Evolutionary conservation across 2,329 filamentous ascomycete genomes (phyloP), one percentile per base, ranked within the genome.

Genomic region (Grosmannia huntii): DNA sequence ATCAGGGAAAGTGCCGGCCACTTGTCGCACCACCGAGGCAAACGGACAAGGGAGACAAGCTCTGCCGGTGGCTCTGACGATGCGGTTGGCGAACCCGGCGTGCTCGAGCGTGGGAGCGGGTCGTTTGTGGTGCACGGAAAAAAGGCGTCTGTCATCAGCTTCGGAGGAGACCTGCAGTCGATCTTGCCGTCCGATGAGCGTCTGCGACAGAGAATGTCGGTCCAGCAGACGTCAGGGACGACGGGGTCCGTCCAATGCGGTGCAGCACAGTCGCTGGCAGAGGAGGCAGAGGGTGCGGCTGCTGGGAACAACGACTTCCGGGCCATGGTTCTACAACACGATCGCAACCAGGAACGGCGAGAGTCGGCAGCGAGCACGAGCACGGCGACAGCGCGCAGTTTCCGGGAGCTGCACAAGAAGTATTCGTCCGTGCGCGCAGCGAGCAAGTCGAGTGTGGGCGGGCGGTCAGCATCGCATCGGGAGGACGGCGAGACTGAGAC

Each of bases 101-200:
- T 87, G 12, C 77, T 99, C 14, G 77, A 87, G 7, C 84, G 94
- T 53, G 86, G 87, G 14, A 83, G 88, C 14, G 90, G 90, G 5
- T 95, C 89, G 65, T 99, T 99, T 70, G 95, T 94, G 4, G 85
- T 99, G 4, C 94, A 99, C 67, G 92, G 94, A 61, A 99, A 97
- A 75, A 97, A 99, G 71, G 94, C 94, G 3, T 96, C 90, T 1
- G 89, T 99, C 58, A 89, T 99, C 64, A 95, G 89, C n/a, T 95
- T 99, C 68, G 90, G 91, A 10, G 84, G 85, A n/a, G 92, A 96
- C 65, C 85, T 96, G 75, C 86, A 92, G 66, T 86, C 81, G 60
- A 82, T 64, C 27, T 11, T 91, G 71, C 80, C 85, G 0, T 79
- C 83, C 0, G 88, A 92, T 61, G 87, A 91, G 66, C 83, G 85